These are phyloP conservation scores for Leishmania tropica DNA, from an alignment of 208 protist species.

Conservation along the genomic window DNA sequence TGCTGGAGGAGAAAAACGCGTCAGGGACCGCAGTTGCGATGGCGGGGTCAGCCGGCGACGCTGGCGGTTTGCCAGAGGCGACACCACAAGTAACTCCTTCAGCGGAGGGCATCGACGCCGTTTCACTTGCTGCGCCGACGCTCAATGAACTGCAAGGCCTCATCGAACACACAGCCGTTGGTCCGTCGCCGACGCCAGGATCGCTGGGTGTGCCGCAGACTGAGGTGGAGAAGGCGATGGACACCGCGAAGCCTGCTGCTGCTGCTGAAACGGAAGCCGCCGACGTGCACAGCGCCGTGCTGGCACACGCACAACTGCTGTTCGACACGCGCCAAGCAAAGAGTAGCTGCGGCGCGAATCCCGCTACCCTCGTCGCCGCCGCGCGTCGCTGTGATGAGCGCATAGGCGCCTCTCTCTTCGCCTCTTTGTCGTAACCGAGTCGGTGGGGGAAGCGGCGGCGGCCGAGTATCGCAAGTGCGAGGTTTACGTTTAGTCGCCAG, in stretches of 20 bases:
- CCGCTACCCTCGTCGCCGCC: conserved; percentile 34
- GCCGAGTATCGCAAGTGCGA: neutral
- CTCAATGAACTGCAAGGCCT: neutral
- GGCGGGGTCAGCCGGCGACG: neutral
- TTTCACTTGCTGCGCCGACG: neutral
- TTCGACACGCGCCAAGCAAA: conserved; percentile 40
- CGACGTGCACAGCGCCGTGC: conserved; percentile 16
- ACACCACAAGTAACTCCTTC: neutral
- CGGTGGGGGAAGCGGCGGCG: neutral
- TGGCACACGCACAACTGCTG: conserved; percentile 23
- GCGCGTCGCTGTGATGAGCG: conserved; percentile 46
- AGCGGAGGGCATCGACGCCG: neutral
- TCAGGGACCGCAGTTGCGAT: neutral
- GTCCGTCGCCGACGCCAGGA: neutral
- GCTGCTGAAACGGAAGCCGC: neutral
- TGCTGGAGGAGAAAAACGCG: conserved; percentile 11
- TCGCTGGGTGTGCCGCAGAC: neutral
- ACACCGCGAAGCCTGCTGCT: neutral
- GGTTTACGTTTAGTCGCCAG: neutral
- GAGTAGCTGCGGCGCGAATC: conserved; percentile 27
- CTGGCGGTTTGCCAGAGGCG: neutral
- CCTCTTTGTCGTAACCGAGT: neutral
- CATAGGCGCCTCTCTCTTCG: conserved; percentile 21
- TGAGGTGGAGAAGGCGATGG: neutral
- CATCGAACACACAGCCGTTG: neutral